Evolutionary conservation across 352 stramenopile species (phyloP), one percentile per base, ranked within the genome.

Genomic region (Globisporangium abappressorium): DNA sequence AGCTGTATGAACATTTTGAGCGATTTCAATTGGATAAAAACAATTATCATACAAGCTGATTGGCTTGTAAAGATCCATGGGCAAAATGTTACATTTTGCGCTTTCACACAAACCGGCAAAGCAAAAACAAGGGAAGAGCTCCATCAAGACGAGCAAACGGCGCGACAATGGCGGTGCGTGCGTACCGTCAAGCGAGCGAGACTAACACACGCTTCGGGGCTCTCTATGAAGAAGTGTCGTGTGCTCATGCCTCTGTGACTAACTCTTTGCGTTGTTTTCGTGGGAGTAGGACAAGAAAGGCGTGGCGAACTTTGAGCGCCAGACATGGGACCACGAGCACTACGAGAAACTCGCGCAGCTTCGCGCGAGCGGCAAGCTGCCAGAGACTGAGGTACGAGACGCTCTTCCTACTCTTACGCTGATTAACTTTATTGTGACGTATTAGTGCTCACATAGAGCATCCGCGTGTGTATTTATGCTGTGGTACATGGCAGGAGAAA

Each of bases 281-380:
- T 46, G 14, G 14, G 11, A 1, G 24, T 38, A 86, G 74, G 76
- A 89, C 36, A 84, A 90, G 56, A 85, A 90, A 53, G 89, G 89
- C 34, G 89, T 95, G 33, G 78, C 83, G 57, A 96, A 96, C 64
- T 87, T 96, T 34, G 72, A 78, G 64, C 85, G 89, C 14, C 86
- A 92, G 74, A 95, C 89, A 64, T 96, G 89, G 89, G 87, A 96
- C 67, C 72, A 69, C 51, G 84, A 71, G 28, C 76, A 92, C 66
- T 96, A 92, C 61, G 89, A 89, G 70, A 82, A 91, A 70, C 81
- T 89, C 26, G 89, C 89, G 30, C 68, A 91, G 76, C 68, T 93
- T 51, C 86, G 88, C 41, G 88, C 85, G 41, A 88, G 79, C 22
- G 88, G 88, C 1, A 79, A 88, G 68, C 64, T 96, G 34, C 71